Evolutionary conservation across 1,284 basidiomycete genomes (phyloP), one percentile per base, ranked within the genome.

Genomic region (Leccinum solheimii): DNA sequence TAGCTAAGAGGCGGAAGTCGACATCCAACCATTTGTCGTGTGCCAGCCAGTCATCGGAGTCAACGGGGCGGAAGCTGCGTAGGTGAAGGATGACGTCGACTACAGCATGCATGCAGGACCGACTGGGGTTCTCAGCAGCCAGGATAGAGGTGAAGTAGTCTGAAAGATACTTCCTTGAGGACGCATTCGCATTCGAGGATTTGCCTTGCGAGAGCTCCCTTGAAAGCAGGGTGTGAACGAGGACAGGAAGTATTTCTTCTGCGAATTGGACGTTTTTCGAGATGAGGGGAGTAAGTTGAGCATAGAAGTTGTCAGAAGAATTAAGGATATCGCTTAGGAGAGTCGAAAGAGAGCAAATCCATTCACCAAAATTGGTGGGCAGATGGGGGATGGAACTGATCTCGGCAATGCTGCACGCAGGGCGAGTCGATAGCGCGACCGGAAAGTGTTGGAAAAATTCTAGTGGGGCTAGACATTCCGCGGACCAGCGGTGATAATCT

Each of bases 1-100:
- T 79, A 13, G 90, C 88, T 5, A 99, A 81, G 5, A 93, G 75
- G 3, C 84, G 75, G 67, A 83, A 91, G 65, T 97, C 87, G 40
- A 98, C 71, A n/a, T 83, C 77, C 7, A 97, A 81, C 97, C 96
- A 98, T 63, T 81, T 83, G 72, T 98, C 88, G 67, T 90, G 85
- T 0, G 83, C 83, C 7, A 94, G 77, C 32, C 83, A 81, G 66
- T 89, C 83, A 2, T 69, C 63, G 49, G 77, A 67, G 48, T 77
- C 74, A 14, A 75, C 73, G 2, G 82, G 82, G 40, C 68, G 69
- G 64, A 88, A 92, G 68, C 86, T 79, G 10, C 95, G 90, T 19
- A 98, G 81, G 71, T 97, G 87, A 11, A 97, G 79, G n/a, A 95
- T 78, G 48, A 88, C 82, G 57, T 90, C 85, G 54, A 98, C 85